phyloP scores from a whole-genome alignment of 768 basidiomycete genomes.

The Tulasnella calospora region DNA sequence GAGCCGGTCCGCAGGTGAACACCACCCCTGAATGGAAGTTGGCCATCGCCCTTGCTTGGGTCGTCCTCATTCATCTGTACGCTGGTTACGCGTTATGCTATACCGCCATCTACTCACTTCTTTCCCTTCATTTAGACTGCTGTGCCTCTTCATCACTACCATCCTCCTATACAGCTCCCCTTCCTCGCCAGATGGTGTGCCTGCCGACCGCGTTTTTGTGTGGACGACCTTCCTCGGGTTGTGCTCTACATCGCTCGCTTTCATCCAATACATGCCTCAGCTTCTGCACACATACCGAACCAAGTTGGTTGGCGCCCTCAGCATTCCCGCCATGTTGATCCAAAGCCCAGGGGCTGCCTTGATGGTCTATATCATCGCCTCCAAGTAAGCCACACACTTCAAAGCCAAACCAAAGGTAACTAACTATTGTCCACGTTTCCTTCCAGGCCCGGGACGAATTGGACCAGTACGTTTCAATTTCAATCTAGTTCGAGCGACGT shows the following conservation, averaged over 20 bases:
- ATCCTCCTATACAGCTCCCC: slow-evolving; percentile 44
- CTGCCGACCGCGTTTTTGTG: slow-evolving; percentile 40
- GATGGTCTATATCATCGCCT: slow-evolving; percentile 80
- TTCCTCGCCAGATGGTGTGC: slow-evolving; percentile 41
- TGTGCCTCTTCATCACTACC: slow-evolving; percentile 49
- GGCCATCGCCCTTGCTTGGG: slow-evolving; percentile 70
- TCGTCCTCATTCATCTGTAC: slow-evolving; percentile 68
- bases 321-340: slow-evolving; percentile 93
- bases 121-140: slow-evolving; percentile 25
- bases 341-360: slow-evolving; percentile 84
- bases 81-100: slow-evolving; percentile 1
- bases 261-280: slow-evolving; percentile 85
- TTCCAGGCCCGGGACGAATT: slow-evolving; percentile 68
- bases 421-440: not conserved
- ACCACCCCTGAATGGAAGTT: slow-evolving; percentile 68
- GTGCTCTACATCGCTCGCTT: slow-evolving; percentile 68
- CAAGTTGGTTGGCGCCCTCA: slow-evolving; percentile 85
- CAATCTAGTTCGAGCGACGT: not conserved
- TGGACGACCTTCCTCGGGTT: slow-evolving; percentile 91
- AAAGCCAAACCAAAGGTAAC: not conserved
- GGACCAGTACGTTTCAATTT: slow-evolving; percentile 55
- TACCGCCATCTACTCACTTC: not conserved
- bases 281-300: slow-evolving; percentile 69
- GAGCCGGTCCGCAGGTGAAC: slow-evolving; percentile 34
- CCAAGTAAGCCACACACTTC: slow-evolving; percentile 45